phyloP scores from a whole-genome alignment of 768 basidiomycete genomes.

The Pleurotus giganteus region DNA sequence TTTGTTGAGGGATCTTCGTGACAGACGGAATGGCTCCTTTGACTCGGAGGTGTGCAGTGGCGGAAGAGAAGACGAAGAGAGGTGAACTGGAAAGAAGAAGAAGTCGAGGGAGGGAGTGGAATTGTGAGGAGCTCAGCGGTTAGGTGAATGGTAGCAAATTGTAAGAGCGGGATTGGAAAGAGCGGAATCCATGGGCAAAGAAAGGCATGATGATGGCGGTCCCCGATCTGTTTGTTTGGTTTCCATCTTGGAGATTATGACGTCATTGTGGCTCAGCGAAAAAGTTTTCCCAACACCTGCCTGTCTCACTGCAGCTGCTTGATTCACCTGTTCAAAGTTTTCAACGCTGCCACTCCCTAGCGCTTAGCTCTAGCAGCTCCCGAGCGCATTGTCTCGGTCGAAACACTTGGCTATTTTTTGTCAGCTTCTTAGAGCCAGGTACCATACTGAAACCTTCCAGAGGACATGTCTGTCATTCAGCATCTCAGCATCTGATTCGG shows the following conservation, averaged over 20 bases:
- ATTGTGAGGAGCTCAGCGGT: background rate
- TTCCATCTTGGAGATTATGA: constrained; percentile 1
- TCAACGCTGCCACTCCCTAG: too few relatives aligned
- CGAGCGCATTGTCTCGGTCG: too few relatives aligned
- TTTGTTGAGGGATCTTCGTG: background rate
- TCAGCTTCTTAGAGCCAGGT: too few relatives aligned
- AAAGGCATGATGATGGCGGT: background rate
- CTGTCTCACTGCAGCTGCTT: too few relatives aligned
- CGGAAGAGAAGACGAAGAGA: background rate
- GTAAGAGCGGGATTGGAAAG: background rate
- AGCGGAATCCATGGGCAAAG: background rate
- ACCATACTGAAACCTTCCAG: too few relatives aligned
- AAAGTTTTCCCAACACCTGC: background rate
- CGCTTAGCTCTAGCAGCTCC: too few relatives aligned
- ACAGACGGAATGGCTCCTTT: background rate
- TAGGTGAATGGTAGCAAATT: background rate
- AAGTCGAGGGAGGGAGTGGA: background rate
- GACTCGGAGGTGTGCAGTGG: background rate
- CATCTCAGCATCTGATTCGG: too few relatives aligned
- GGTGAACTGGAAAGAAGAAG: too few relatives aligned
- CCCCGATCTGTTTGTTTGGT: background rate
- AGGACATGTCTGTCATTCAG: too few relatives aligned
- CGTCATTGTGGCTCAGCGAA: background rate
- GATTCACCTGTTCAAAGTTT: too few relatives aligned
- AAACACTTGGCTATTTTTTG: too few relatives aligned